Base-by-base conservation (phyloP, 1,284 basidiomycete genomes). In the Schizophyllum commune region DNA sequence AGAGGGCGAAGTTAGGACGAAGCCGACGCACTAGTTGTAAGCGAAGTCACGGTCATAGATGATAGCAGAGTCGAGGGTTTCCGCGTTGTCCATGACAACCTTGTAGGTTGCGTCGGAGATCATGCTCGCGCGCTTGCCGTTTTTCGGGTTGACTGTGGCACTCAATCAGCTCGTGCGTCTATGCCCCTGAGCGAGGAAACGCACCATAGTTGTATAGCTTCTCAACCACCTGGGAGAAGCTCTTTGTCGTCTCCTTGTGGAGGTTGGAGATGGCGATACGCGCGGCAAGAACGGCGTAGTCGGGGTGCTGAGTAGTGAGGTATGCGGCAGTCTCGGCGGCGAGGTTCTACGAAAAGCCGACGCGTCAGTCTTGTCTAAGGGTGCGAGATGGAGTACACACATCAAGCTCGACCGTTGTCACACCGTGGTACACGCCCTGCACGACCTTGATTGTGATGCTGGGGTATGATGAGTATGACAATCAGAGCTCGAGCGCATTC, bases 201-300 rank as follows among this genome's bases (percentile, higher is more conserved):
- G 21, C 66, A 94, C 93, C 79, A 80, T 96, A 98, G 60, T 85
- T 80, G 75, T 97, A 95, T 58, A 99, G 79, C 72, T 98, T 95
- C 66, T 86, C 85, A 70, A 99, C 84, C 65, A 98, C 96, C 67
- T 89, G 84, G 15, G 93, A 95, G 74, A 99, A 99, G 68, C 80
- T 91, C 82, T 99, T 99, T 79, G 94, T 96, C 39, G 97, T 99
- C 79, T 99, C 96, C 74, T 99, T 99, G 84, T 99, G 97, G 20
- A 99, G 79, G 76, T 99, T 99, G 64, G 94, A 97, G 71, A 99
- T 96, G 64, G 96, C 96, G 61, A 99, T 98, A 66, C 97, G 93
- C 15, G 97, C 97, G 11, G 97, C 97, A 62, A 99, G 91, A 64
- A 99, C 90, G 32, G 97, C 96, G 70, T 99, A 99, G 74, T 99